Evolutionary conservation across 306 rosid genomes (phyloP).

Genomic region (Ormosia semicastrata): DNA sequence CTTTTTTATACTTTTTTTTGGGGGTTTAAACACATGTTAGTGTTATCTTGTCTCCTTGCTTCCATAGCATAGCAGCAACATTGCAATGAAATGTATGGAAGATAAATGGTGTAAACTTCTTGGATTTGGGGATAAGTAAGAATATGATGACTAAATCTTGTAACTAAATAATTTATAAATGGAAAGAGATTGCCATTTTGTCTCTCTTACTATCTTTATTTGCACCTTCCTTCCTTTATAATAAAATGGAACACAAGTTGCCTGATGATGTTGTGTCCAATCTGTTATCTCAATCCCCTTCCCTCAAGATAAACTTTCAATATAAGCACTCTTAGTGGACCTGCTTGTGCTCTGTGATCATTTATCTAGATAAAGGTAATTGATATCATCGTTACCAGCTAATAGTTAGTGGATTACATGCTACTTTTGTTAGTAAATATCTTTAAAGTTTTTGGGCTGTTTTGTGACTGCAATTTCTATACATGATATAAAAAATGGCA

Average conservation of each 20-base stretch:
- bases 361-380: not conserved
- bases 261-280: not conserved
- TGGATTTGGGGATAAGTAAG: not conserved
- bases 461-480: not conserved
- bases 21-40: not conserved
- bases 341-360: not conserved
- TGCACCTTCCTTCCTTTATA: not conserved
- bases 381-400: not conserved
- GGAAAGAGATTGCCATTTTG: not conserved
- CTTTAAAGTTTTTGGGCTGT: not conserved
- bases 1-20: not conserved
- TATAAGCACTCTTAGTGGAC: not conserved
- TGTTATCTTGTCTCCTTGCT: not conserved
- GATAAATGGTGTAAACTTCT: not conserved
- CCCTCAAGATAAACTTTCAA: not conserved
- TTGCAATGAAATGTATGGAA: not conserved
- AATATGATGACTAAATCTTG: not conserved
- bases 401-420: not conserved
- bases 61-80: not conserved
- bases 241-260: not conserved
- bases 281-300: not conserved
- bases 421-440: not conserved
- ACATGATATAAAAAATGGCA: not conserved
- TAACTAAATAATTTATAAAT: not conserved
- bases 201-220: not conserved